Base-by-base conservation (phyloP, 495 filamentous ascomycete genomes). In the Xylaria telfairii region DNA sequence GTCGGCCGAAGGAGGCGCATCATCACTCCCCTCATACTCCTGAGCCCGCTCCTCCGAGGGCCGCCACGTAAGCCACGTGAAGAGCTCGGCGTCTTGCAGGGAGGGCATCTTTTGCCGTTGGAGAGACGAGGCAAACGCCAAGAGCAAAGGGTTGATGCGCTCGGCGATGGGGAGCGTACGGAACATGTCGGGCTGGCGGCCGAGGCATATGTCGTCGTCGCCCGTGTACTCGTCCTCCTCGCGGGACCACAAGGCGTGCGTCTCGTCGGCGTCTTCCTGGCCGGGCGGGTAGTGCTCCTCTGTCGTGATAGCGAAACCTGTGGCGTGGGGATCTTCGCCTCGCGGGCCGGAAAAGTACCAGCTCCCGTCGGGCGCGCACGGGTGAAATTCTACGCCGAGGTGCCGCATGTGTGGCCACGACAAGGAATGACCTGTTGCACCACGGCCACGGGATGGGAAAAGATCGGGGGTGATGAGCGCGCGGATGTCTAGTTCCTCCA, bases 391-490 rank as follows among this genome's bases (percentile, higher is more conserved):
- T 17, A 77, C 73, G 0, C 63, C 53, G 64, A 79, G 75, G 68
- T 75, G 77, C 68, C 69, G 73, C 77, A 78, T 77, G 60, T 46
- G 69, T 63, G 67, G 51, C 77, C 75, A 77, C 61, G 9, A 54
- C 72, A 65, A 30, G 24, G 51, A 28, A 30, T 54, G 21, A 28
- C 3, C 21, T 28, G 19, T n/a, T 47, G 5, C 17, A n/a, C 17
- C 5, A 47, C 17, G 17, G n/a, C 0, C 17, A 76, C 74, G 39
- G 60, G 75, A 69, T 69, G 69, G 77, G 71, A 81, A 79, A 70
- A 79, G 73, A 75, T 78, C 74, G 42, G 79, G 73, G 72, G 79
- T 78, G 65, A 78, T 72, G 69, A 81, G 68, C 44, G 73, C 73
- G 60, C 71, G 44, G 15, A 75, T 13, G 65, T 76, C 69, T 30